Evolutionary conservation across 2,329 filamentous ascomycete genomes (phyloP), one percentile per base, ranked within the genome.

Genomic region (Aspergillus ibericus): DNA sequence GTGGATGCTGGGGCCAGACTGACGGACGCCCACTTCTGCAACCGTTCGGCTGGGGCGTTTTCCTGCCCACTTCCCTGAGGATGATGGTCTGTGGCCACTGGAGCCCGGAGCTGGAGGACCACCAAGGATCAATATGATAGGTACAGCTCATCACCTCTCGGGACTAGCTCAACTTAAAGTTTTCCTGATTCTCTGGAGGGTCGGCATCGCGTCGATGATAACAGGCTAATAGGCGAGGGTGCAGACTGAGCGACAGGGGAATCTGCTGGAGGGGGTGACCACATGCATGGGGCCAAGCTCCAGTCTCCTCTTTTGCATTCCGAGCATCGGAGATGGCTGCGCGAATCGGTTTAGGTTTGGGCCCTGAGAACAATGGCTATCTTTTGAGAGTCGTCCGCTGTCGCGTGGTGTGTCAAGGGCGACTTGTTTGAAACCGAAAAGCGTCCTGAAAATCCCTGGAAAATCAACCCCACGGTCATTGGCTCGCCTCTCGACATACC

Each of bases 151-250:
- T 54, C 56, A 56, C 50, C 35, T 53, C 47, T 59, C 49, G 29
- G 49, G 54, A 52, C 59, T 64, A 64, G 60, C 56, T 56, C 51
- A 56, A 57, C 50, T 63, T 59, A 44, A 58, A 48, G 50, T 61
- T 62, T 59, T 46, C 50, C 10, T 29, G 55, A 40, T 47, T 32
- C 25, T 40, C 42, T 35, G 35, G 20, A 35, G 40, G 44, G 35
- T 60, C 36, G 51, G 25, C 44, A n/a, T 38, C 53, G 48, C 60
- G 58, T 60, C 36, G 55, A 34, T 34, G 27, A 53, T 22, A 49
- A 48, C 29, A 47, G 35, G 50, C 52, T 40, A 48, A 27, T 20
- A 22, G 34, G 27, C 13, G 46, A 53, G 38, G 16, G n/a, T 56
- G 48, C 15, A 36, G 47, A 49, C 40, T 55, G 58, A 62, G 57